Evolutionary conservation across 495 filamentous ascomycete genomes (phyloP), one percentile per base, ranked within the genome.

Genomic region (Penicillium cataractarum): DNA sequence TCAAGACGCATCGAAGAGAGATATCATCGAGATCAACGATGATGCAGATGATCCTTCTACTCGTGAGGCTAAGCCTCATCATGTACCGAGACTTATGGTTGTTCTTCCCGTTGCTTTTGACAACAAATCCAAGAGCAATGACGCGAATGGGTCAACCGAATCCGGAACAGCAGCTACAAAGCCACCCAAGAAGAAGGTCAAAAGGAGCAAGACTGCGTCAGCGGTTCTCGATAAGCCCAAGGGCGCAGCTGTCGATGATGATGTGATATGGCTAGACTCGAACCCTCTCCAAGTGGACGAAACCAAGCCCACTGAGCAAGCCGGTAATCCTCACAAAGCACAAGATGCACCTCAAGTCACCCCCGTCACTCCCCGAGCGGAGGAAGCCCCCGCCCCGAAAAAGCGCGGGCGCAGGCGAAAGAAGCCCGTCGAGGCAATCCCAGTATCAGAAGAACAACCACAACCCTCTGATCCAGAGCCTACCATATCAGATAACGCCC

Each of bases 321-420:
- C 39, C 12, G 26, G 19, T 13, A 17, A 17, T 0, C 40, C 55
- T 46, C 55, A 24, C 17, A 13, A 6, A 10, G 13, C 6, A 44
- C 21, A 57, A 27, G 27, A 40, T 31, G 35, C 13, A 7, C 46
- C 27, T 4, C 54, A 37, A 46, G 10, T 21, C 26, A 35, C 2
- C 54, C 1, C 52, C 15, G 35, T 64, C 19, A 37, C 58, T 4
- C 53, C 52, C 4, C 55, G 46, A 17, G n/a, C 42, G 4, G 57
- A 52, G 13, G 62, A 63, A 42, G 15, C 48, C 3, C 62, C 71
- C 21, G 65, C 62, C 0, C 73, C 77, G 26, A 80, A 78, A 55
- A 82, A 81, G 65, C 78, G 79, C 57, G 79, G 80, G 12, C 77
- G 80, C 33, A 81, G 81, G 63, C 75, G 74, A 44, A 82, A 80